phyloP scores from a whole-genome alignment of 2,329 filamentous ascomycete species.

The Nemania bipapillata region DNA sequence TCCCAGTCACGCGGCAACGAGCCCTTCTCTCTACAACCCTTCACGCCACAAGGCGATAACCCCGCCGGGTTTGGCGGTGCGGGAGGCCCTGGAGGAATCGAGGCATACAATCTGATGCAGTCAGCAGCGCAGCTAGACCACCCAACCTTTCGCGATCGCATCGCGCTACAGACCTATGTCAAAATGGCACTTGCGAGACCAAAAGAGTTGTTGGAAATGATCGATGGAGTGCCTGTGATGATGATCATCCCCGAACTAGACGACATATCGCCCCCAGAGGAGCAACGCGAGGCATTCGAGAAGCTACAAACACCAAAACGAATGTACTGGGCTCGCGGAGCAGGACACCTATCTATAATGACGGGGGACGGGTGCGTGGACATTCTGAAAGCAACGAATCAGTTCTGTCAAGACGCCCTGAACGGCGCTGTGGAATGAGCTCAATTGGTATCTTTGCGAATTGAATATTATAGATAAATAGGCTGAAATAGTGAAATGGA shows the following conservation, averaged over 20 bases:
- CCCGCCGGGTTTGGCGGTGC: constrained; percentile 1
- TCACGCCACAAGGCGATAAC: constrained; percentile 12
- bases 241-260: constrained; percentile 49
- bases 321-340: neutral
- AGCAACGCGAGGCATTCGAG: constrained; percentile 24
- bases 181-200: constrained; percentile 44
- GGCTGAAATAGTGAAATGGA: too few relatives aligned
- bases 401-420: constrained; percentile 5
- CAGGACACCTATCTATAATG: neutral
- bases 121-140: neutral
- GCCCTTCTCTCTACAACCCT: neutral
- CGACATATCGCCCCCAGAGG: constrained; percentile 40
- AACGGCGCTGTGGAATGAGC: neutral
- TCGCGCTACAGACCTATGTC: constrained; percentile 35
- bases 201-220: constrained; percentile 37
- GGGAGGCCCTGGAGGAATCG: neutral
- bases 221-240: constrained; percentile 43
- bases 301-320: neutral
- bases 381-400: neutral
- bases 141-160: neutral
- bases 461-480: too few relatives aligned
- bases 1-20: constrained; percentile 24
- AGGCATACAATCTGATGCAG: neutral
- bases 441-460: neutral
- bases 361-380: neutral